Conservation (phyloP, 805 yeast genomes). For the Blastobotrys terrestris region DNA sequence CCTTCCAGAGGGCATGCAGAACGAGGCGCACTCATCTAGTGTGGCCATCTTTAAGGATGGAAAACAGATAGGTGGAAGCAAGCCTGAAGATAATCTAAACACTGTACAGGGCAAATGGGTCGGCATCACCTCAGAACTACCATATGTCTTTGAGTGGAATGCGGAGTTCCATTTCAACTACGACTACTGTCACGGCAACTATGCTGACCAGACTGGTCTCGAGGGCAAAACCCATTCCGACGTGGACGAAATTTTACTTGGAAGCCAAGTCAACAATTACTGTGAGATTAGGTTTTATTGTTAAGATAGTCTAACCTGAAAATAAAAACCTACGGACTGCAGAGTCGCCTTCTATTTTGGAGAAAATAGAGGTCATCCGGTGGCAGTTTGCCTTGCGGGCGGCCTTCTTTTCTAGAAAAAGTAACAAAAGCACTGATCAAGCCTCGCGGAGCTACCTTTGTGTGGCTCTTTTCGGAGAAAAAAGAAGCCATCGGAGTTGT, state of each 20-base stretch:
- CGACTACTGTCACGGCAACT: neutral
- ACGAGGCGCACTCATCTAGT: neutral
- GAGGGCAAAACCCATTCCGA: neutral
- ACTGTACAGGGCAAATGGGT: neutral
- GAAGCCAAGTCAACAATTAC: neutral
- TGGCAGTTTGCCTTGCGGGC: no score
- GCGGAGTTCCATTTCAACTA: neutral
- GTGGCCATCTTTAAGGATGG: neutral
- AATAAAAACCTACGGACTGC: no score
- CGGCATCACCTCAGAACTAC: neutral
- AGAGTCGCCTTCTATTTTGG: no score
- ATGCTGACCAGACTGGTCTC: neutral
- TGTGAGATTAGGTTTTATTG: neutral
- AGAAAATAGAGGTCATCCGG: no score
- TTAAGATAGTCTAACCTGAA: neutral
- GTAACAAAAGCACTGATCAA: no score
- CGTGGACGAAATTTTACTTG: neutral
- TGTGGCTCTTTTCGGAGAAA: no score
- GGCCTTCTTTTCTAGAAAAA: no score
- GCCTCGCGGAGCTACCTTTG: no score
- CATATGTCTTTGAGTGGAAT: neutral
- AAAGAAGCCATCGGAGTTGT: no score
- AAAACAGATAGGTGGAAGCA: neutral
- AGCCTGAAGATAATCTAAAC: neutral
- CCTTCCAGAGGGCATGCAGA: neutral